phyloP scores from a whole-genome alignment of 2,329 filamentous ascomycete species.

The Penicillium verrucosum region DNA sequence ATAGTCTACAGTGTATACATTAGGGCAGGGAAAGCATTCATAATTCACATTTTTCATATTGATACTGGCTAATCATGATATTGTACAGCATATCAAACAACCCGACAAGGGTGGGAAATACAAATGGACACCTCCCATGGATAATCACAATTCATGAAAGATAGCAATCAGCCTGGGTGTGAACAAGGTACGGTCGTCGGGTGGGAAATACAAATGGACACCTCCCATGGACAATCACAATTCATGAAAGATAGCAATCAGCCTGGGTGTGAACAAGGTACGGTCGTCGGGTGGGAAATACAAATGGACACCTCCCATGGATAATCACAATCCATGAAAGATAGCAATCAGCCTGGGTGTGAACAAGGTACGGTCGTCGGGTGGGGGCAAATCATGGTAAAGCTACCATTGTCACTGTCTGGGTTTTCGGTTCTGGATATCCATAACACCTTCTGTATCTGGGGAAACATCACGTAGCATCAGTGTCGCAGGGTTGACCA shows the following conservation, averaged over 20 bases:
- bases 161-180: background rate
- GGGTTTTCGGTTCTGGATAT: background rate
- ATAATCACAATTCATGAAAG: background rate
- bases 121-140: background rate
- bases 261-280: background rate
- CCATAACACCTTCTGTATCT: background rate
- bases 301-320: background rate
- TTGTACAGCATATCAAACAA: slow-evolving; percentile 9
- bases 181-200: too few species aligned
- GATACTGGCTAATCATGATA: slow-evolving; percentile 11
- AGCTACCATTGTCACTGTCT: background rate
- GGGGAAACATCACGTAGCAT: background rate
- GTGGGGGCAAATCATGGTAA: background rate
- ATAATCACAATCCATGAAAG: background rate
- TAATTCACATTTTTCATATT: slow-evolving; percentile 3
- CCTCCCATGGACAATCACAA: background rate
- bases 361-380: background rate
- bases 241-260: background rate
- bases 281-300: slow-evolving; percentile 4
- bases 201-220: slow-evolving; percentile 6
- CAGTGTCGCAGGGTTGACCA: background rate
- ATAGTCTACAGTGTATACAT: too few species aligned
- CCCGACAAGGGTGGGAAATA: background rate
- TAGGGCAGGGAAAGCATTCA: background rate
- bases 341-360: background rate